Base-by-base conservation (phyloP, 352 stramenopile genomes). In the Phytophthora tubulina region DNA sequence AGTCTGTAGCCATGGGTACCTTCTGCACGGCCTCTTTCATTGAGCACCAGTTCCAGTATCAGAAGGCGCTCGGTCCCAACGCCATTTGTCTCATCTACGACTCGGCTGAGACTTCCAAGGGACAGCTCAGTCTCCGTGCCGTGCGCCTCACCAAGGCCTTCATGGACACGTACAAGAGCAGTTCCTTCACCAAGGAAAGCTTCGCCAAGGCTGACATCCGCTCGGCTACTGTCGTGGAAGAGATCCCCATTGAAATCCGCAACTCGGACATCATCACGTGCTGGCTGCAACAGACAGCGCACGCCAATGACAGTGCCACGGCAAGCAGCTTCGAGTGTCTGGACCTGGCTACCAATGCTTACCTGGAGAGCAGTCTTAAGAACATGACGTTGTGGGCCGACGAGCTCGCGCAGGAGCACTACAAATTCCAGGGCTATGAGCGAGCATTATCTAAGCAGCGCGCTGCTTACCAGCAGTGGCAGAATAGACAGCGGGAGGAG, bases 51-150 rank as follows among this genome's bases (percentile, higher is more conserved):
- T 97, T 98, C 66, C 90, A 96, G 68, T 99, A 99, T 81, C 97
- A 99, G 84, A 96, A 97, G 44, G 96, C 98, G 63, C 89, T 99
- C 13, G 96, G 95, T 48, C 91, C 97, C 52, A 99, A 99, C 73
- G 96, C 96, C 33, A 91, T 99, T n/a, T 98, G 98, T 63, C 82
- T 99, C 38, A 82, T 99, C 5, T 99, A 99, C 82, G 98, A 99
- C 88, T 94, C 97, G 3, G 88, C 98, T 56, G 96, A 99, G 89
- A 99, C 97, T 4, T 75, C 89, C 46, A 97, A 98, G 72, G 98
- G 97, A 10, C 88, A 90, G 62, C 88, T 99, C 50, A 95, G 85
- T 41, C 78, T 99, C 72, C 99, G 99, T 74, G 97, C 96, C 3
- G 98, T 98, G 76, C 93, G 96, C 31, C 89, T 99, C 31, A 98